These are phyloP conservation scores for Stachybotrys echinatus DNA, from an alignment of 2,329 filamentous ascomycete species.

Conservation along the genomic window DNA sequence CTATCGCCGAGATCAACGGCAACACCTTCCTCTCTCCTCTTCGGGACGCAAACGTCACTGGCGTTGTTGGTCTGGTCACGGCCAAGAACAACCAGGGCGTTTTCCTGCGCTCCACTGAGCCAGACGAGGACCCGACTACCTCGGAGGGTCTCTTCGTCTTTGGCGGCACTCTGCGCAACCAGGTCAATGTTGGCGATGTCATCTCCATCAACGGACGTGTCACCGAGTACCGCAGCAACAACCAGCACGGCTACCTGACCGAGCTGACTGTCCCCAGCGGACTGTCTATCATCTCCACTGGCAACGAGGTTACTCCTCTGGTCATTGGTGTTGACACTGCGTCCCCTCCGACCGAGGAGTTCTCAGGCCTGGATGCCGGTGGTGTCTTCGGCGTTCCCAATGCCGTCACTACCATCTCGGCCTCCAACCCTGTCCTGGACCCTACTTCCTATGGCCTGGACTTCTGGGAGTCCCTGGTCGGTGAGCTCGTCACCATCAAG, in stretches of 20 bases:
- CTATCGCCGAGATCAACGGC: constrained; percentile 62
- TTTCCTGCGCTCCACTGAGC: constrained; percentile 56
- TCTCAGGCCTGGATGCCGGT: constrained; percentile 57
- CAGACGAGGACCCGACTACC: constrained; percentile 49
- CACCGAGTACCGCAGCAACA: constrained; percentile 45
- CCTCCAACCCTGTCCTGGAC: constrained; percentile 54
- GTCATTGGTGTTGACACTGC: constrained; percentile 54
- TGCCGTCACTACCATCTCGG: constrained; percentile 51
- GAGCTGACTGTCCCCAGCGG: constrained; percentile 54
- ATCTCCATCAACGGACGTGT: constrained; percentile 56
- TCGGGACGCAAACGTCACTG: constrained; percentile 48
- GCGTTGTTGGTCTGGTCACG: constrained; percentile 59
- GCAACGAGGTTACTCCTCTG: constrained; percentile 49
- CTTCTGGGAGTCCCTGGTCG: constrained; percentile 67
- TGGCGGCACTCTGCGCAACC: constrained; percentile 41
- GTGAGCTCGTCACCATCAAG: constrained; percentile 61
- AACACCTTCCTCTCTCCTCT: constrained; percentile 58
- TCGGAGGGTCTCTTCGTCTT: constrained; percentile 66
- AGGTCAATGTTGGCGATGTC: constrained; percentile 56
- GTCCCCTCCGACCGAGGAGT: constrained; percentile 56
- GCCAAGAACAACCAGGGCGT: constrained; percentile 58
- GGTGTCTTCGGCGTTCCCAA: constrained; percentile 63
- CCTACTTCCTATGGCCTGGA: constrained; percentile 61
- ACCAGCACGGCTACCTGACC: constrained; percentile 55
- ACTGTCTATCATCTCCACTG: constrained; percentile 46